Conservation (phyloP, 371 early-diverging fungal genomes). For the Actinomortierella wolfii region DNA sequence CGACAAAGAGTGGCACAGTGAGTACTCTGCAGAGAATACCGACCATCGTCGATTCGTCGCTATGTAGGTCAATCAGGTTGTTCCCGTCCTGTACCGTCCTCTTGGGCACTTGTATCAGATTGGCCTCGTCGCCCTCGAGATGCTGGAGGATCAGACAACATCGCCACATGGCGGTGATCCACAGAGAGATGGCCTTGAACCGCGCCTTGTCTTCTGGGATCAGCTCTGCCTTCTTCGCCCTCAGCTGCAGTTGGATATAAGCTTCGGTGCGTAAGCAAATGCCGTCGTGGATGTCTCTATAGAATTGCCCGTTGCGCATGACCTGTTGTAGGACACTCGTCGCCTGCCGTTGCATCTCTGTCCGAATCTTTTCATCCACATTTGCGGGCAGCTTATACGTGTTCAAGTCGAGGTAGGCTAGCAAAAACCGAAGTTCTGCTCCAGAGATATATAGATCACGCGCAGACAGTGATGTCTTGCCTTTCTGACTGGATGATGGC, state of each 20-base stretch:
- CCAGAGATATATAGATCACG: conserved; percentile 44
- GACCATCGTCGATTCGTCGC: conserved; percentile 41
- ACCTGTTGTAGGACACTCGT: conserved; percentile 16
- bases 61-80: conserved; percentile 37
- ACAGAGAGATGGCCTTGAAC: conserved; percentile 50
- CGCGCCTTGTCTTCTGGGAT: conserved; percentile 39
- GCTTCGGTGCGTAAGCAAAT: conserved; percentile 42
- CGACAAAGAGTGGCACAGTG: conserved; percentile 27
- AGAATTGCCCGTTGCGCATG: conserved; percentile 41
- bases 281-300: conserved; percentile 43
- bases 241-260: conserved; percentile 49
- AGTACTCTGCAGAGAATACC: conserved; percentile 36
- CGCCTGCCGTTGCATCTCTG: conserved; percentile 18
- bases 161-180: conserved; percentile 59
- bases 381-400: conserved; percentile 44
- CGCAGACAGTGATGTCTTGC: no score
- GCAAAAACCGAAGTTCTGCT: conserved; percentile 53
- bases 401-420: conserved; percentile 56
- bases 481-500: no score
- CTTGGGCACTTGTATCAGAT: not conserved
- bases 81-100: conserved; percentile 12
- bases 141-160: conserved; percentile 54
- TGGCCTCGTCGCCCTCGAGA: conserved; percentile 29
- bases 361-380: conserved; percentile 20
- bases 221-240: conserved; percentile 22